Conservation (phyloP, 1,284 basidiomycete genomes). For the Ceratobasidium sp. region DNA sequence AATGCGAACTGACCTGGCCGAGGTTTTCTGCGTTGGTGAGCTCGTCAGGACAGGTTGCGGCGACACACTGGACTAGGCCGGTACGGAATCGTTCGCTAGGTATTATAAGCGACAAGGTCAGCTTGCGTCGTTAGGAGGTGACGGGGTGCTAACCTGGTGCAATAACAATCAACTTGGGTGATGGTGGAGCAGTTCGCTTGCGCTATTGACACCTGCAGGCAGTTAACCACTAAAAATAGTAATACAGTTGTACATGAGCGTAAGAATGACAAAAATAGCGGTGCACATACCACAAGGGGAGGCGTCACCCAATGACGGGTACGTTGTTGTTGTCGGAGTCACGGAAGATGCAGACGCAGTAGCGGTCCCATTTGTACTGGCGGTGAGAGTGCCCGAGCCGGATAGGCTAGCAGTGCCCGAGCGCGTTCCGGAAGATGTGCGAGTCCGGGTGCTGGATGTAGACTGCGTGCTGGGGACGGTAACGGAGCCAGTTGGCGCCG, state of each 20-base stretch:
- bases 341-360: slow-evolving; percentile 17
- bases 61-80: slow-evolving; percentile 22
- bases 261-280: too few species aligned
- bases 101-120: background rate
- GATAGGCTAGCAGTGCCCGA: background rate
- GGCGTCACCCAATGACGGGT: slow-evolving; percentile 15
- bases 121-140: background rate
- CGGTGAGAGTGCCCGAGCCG: slow-evolving; percentile 13
- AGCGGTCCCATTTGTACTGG: slow-evolving; percentile 10
- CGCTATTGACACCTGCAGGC: slow-evolving; percentile 13
- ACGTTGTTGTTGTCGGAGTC: slow-evolving; percentile 10
- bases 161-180: slow-evolving; percentile 23
- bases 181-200: slow-evolving; percentile 25
- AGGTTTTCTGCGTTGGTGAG: slow-evolving; percentile 17
- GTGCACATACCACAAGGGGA: slow-evolving; percentile 22
- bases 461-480: background rate
- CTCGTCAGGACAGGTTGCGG: slow-evolving; percentile 14
- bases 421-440: background rate
- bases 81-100: slow-evolving; percentile 18
- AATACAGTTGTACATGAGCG: background rate
- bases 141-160: slow-evolving; percentile 9
- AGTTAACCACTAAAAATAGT: slow-evolving; percentile 12
- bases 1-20: slow-evolving; percentile 9
- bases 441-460: background rate
- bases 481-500: slow-evolving; percentile 10